A percentile compares a stretch with the other conserved stretches of the same genome.
Evolutionary conservation across 164 flowering plant species (phyloP).

Genomic region (Chloranthus sessilifolius): DNA sequence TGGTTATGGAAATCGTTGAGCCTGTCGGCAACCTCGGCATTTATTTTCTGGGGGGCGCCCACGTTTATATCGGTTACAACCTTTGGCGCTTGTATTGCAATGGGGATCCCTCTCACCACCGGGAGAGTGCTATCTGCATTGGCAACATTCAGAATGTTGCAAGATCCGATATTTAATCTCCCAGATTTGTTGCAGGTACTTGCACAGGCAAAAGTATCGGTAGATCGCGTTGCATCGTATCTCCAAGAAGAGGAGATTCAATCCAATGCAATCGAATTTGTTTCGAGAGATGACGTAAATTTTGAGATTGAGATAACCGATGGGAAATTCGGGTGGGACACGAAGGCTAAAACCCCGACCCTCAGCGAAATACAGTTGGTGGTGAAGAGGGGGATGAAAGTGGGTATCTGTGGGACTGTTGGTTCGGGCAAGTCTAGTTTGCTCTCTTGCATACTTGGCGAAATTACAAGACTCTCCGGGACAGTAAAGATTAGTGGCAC

Average conservation of each 20-base stretch:
- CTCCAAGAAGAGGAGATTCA: slow-evolving; percentile 78
- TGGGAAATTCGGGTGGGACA: slow-evolving; percentile 79
- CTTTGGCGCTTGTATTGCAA: slow-evolving; percentile 61
- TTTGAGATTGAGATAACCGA: slow-evolving; percentile 44
- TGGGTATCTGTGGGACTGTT: slow-evolving; percentile 89
- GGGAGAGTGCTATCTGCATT: slow-evolving; percentile 87
- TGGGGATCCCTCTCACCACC: slow-evolving; percentile 80
- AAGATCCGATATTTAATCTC: slow-evolving; percentile 80
- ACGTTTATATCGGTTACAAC: slow-evolving; percentile 76
- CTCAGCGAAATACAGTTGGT: slow-evolving; percentile 52
- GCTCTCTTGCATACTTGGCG: slow-evolving; percentile 81
- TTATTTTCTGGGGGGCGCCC: slow-evolving; percentile 89
- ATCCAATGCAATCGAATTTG: slow-evolving; percentile 43
- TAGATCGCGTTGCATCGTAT: slow-evolving; percentile 65
- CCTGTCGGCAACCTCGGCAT: slow-evolving; percentile 48
- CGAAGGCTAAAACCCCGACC: slow-evolving; percentile 42
- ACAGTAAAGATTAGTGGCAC: slow-evolving; percentile 69
- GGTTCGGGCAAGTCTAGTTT: slow-evolving; percentile 96
- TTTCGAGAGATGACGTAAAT: slow-evolving; percentile 44
- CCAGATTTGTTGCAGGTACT: slow-evolving; percentile 71
- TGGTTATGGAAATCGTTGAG: slow-evolving; percentile 78
- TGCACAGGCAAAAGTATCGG: slow-evolving; percentile 86
- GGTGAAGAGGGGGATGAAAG: slow-evolving; percentile 83
- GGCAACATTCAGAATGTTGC: slow-evolving; percentile 92
- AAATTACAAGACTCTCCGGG: slow-evolving; percentile 69